Base-by-base conservation (phyloP, 495 filamentous ascomycete genomes). In the Aspergillus cristatus region DNA sequence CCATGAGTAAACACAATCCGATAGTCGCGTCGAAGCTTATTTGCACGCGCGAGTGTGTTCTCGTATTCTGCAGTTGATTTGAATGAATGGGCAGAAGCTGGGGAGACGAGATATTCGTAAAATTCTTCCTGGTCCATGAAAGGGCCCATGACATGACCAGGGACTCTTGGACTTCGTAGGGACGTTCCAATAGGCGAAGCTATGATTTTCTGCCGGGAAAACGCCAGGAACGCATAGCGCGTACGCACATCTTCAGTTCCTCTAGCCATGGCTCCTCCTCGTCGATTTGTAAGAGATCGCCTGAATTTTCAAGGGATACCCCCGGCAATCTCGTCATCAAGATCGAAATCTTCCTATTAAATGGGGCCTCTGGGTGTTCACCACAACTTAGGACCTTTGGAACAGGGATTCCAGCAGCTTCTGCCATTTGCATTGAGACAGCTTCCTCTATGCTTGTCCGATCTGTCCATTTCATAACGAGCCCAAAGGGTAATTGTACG, bases 1-100 rank as follows among this genome's bases (percentile, higher is more conserved):
- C 66, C 65, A 41, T 75, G 68, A 2, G 71, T 72, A 40, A 74
- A 70, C 14, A 46, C 33, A 18, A 55, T 46, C 11, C 37, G 34
- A 39, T 61, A 43, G 2, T 13, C 39, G 3, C 42, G 36, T 10
- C 38, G 37, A 7, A 58, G 35, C 8, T 40, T 41, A 4, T 40
- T 48, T 7, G 52, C 55, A 20, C 33, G 38, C 1, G 14, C 34
- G 10, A 57, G 28, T n/a, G 43, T 32, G 7, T 54, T 14, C 7
- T 45, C n/a, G 25, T 54, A 62, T 40, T 53, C 45, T 12, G 37
- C 13, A n/a, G 15, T 35, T 1, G 51, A 50, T 24, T 40, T 25
- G 32, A 52, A 46, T 14, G 4, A 32, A 31, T 50, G 40, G 2
- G 20, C 2, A 11, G 35, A 43, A 29, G 36, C 41, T 15, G 45